These are phyloP conservation scores for Corchorus capsularis DNA, from an alignment of 345 rosid genomes.

Conservation along the genomic window DNA sequence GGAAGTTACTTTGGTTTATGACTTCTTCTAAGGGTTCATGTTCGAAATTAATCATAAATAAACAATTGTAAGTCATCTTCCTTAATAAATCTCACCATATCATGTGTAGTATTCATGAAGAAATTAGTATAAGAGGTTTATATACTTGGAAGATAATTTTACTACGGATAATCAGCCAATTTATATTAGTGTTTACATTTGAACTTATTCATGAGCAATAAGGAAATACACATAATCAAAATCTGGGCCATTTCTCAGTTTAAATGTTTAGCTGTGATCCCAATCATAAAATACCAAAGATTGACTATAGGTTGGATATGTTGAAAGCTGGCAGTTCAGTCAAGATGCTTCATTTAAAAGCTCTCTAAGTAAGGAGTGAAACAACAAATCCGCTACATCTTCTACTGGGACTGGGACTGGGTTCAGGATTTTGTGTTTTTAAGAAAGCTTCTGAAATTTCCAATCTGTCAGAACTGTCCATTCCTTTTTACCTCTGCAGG, in stretches of 20 bases:
- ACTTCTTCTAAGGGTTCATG: neutral
- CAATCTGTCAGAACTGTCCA: neutral
- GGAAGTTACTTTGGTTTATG: neutral
- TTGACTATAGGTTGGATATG: neutral
- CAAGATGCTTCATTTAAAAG: slow-evolving; percentile 8
- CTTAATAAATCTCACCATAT: neutral
- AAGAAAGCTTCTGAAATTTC: neutral
- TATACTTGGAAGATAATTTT: neutral
- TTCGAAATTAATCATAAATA: neutral
- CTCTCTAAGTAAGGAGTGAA: neutral
- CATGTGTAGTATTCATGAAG: neutral
- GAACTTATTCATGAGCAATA: slow-evolving; percentile 1
- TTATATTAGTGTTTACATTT: slow-evolving; percentile 1
- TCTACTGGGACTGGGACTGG: slow-evolving; percentile 3
- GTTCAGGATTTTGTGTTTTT: neutral
- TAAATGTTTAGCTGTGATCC: neutral
- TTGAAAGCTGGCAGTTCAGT: neutral
- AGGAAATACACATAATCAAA: neutral
- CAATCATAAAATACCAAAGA: neutral
- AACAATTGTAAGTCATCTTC: neutral
- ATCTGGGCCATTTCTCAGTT: neutral
- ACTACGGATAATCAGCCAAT: neutral
- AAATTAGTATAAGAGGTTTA: neutral
- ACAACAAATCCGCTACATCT: neutral
- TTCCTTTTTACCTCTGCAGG: neutral